Evolutionary conservation across 495 filamentous ascomycete species (phyloP).

Genomic region (Pyronema domesticum): DNA sequence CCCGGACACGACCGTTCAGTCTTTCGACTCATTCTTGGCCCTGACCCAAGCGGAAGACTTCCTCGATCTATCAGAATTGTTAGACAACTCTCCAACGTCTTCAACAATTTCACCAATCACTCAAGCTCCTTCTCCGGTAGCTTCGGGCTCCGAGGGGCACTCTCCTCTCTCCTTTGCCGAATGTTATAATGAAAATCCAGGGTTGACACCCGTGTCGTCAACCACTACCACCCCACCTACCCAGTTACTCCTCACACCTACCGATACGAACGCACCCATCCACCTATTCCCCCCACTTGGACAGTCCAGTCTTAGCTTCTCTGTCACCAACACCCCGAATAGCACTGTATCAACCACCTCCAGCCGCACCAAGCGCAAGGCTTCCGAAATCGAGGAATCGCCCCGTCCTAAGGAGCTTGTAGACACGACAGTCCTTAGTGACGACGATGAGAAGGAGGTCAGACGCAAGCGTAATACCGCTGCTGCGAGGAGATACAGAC

Average conservation of each 20-base stretch:
- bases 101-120: background rate
- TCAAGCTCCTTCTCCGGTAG: conserved; percentile 1
- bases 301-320: background rate
- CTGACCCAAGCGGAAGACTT: background rate
- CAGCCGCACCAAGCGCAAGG: background rate
- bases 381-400: background rate
- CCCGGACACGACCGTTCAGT: background rate
- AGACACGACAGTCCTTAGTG: background rate
- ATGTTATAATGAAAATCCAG: too few species aligned
- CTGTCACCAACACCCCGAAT: background rate
- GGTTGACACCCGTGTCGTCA: background rate
- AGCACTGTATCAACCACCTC: background rate
- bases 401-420: conserved; percentile 3
- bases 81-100: background rate
- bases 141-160: conserved; percentile 1
- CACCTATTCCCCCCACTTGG: conserved; percentile 2
- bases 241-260: background rate
- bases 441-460: conserved; percentile 9
- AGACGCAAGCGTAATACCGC: conserved; percentile 5
- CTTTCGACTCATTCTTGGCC: background rate
- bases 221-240: background rate
- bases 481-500: conserved; percentile 4
- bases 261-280: background rate
- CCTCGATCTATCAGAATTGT: background rate
- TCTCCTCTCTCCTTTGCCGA: background rate